Conservation (phyloP, 345 rosid genomes). For the Isatis tinctoria region DNA sequence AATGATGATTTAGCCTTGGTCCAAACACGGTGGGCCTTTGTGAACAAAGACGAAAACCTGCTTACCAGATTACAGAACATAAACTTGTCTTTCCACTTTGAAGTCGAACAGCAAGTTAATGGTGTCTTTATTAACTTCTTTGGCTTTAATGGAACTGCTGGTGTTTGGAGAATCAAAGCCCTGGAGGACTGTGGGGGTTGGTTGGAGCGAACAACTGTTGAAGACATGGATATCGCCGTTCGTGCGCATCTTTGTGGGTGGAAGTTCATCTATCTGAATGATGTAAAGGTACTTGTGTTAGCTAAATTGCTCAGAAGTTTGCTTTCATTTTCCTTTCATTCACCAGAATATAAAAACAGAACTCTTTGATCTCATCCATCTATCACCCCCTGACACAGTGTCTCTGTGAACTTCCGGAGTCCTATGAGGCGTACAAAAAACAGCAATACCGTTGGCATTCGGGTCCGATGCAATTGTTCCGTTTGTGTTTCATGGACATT, state of each 20-base stretch:
- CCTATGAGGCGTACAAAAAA: conserved; percentile 91
- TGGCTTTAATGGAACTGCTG: conserved; percentile 79
- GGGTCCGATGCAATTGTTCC: conserved; percentile 93
- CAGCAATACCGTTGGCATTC: conserved; percentile 99
- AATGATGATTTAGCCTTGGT: conserved; percentile 66
- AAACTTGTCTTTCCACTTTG: conserved; percentile 63
- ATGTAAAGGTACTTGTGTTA: conserved; percentile 54
- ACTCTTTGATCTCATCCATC: not conserved
- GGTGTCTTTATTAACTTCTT: conserved; percentile 60
- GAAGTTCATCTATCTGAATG: conserved; percentile 84
- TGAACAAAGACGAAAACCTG: no score
- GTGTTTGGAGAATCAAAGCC: conserved; percentile 90
- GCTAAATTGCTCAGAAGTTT: not conserved
- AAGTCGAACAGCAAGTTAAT: conserved; percentile 77
- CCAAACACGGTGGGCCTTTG: no score
- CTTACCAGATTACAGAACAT: conserved; percentile 56
- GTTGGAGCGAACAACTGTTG: conserved; percentile 88
- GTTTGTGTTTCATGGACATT: conserved; percentile 69
- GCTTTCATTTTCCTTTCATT: not conserved
- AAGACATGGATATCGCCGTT: conserved; percentile 93
- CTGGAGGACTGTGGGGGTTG: conserved; percentile 95
- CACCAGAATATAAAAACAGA: not conserved
- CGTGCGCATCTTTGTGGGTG: conserved; percentile 95
- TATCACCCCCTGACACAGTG: conserved; percentile 37
- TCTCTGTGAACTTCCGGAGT: conserved; percentile 94